phyloP scores from a whole-genome alignment of 148 eudicot species.

The Cornus florida region DNA sequence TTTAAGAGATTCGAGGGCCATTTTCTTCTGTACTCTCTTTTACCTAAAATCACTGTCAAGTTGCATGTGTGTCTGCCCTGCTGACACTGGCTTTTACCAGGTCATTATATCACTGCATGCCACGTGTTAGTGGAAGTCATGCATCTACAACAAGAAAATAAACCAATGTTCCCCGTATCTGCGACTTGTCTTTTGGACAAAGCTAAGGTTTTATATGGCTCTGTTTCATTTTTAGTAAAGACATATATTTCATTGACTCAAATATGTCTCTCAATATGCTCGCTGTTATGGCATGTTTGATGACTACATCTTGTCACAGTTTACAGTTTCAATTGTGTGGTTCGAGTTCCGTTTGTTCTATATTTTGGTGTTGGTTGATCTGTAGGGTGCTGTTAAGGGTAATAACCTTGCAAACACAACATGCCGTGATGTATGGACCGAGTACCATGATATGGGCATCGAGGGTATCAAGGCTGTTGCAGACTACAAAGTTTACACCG shows the following conservation, averaged over 20 bases:
- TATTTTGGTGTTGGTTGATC: background rate
- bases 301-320: background rate
- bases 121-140: too few species aligned
- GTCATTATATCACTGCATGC: too few species aligned
- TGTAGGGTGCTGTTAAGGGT: conserved; percentile 84
- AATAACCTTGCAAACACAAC: conserved; percentile 65
- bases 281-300: background rate
- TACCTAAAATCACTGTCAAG: too few species aligned
- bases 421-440: conserved; percentile 83
- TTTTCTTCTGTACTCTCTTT: too few species aligned
- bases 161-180: background rate
- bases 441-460: conserved; percentile 83
- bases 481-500: conserved; percentile 73
- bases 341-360: background rate
- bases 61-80: too few species aligned
- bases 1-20: too few species aligned
- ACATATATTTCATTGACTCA: background rate
- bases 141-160: background rate
- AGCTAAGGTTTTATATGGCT: background rate
- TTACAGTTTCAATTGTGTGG: background rate
- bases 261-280: background rate
- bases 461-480: conserved; percentile 72
- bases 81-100: too few species aligned
- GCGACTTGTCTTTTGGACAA: background rate
- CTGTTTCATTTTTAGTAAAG: background rate